A percentile compares a stretch with the other conserved stretches of the same genome.
Evolutionary conservation across 192 early-diverging fungal species (phyloP).

Genomic region (Pilaira anomala): DNA sequence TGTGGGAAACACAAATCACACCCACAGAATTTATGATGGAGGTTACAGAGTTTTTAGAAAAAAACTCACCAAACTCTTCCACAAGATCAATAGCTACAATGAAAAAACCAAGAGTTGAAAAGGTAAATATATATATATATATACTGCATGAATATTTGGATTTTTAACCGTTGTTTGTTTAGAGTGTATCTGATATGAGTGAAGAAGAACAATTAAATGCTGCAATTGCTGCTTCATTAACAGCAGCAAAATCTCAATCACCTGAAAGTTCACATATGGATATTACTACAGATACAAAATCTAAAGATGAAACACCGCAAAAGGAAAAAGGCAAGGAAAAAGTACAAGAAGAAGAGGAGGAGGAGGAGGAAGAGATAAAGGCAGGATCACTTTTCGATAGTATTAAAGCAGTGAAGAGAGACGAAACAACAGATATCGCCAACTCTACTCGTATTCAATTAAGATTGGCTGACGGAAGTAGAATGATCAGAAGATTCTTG

Average conservation of each 20-base stretch:
- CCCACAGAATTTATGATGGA: constrained; percentile 72
- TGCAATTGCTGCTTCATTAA: constrained; percentile 76
- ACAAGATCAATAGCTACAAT: constrained; percentile 16
- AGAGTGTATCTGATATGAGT: constrained; percentile 66
- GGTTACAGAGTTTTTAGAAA: constrained; percentile 61
- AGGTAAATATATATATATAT: constrained; percentile 35
- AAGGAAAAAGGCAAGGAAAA: constrained; percentile 6
- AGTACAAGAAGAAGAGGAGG: constrained; percentile 25
- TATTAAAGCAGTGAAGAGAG: constrained; percentile 42
- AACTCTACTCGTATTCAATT: constrained; percentile 79
- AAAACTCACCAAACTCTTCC: constrained; percentile 9
- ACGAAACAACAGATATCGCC: constrained; percentile 48
- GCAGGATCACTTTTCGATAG: constrained; percentile 38
- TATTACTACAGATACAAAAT: neutral
- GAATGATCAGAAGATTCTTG: constrained; percentile 71
- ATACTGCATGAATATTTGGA: neutral
- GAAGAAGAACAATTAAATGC: constrained; percentile 89
- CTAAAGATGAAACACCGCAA: neutral
- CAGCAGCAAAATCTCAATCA: constrained; percentile 22
- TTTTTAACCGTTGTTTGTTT: neutral
- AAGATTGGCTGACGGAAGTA: constrained; percentile 76
- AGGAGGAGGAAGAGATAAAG: constrained; percentile 22
- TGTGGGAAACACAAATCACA: constrained; percentile 56
- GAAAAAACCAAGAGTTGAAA: constrained; percentile 28
- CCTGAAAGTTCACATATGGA: neutral